A percentile compares a stretch with the other conserved stretches of the same genome.
Evolutionary conservation across 345 rosid genomes (phyloP).

Genomic region (Ricinus communis): DNA sequence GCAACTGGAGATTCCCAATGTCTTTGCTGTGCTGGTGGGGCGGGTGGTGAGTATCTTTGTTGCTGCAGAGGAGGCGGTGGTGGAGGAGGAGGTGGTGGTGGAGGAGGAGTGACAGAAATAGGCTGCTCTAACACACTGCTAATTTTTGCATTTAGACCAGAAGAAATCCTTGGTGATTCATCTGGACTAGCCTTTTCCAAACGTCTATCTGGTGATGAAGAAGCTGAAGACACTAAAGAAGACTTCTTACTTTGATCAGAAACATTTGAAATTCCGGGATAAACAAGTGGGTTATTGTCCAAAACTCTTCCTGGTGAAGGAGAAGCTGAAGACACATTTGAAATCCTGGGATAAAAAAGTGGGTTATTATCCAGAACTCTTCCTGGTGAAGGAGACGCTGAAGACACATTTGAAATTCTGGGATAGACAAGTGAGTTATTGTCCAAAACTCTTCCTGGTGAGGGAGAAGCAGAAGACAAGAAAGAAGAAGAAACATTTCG

Average conservation of each 20-base stretch:
- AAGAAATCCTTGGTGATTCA: conserved; percentile 35
- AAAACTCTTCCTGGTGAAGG: conserved; percentile 49
- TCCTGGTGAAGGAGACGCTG: conserved; percentile 37
- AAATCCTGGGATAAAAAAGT: conserved; percentile 21
- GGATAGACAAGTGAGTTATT: conserved; percentile 1
- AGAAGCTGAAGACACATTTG: conserved; percentile 37
- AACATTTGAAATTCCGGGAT: conserved; percentile 25
- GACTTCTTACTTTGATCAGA: conserved; percentile 36
- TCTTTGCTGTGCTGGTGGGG: conserved; percentile 18
- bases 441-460: conserved; percentile 12
- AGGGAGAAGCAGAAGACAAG: conserved; percentile 18
- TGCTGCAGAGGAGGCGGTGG: conserved; percentile 28
- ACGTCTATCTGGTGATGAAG: conserved; percentile 51
- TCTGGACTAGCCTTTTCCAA: conserved; percentile 24
- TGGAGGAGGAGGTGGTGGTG: conserved; percentile 41
- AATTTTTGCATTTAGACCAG: conserved; percentile 30
- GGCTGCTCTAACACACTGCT: conserved; percentile 31
- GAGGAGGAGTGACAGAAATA: conserved; percentile 30
- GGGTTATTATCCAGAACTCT: conserved; percentile 27
- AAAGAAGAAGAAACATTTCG: conserved; percentile 10
- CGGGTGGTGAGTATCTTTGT: conserved; percentile 28
- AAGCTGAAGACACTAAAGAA: conserved; percentile 44
- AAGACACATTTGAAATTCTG: conserved; percentile 9
- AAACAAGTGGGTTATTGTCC: conserved; percentile 19
- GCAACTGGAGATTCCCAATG: conserved; percentile 37